These are phyloP conservation scores for Blastobotrys robertii DNA, from an alignment of 805 yeast species.

Conservation along the genomic window DNA sequence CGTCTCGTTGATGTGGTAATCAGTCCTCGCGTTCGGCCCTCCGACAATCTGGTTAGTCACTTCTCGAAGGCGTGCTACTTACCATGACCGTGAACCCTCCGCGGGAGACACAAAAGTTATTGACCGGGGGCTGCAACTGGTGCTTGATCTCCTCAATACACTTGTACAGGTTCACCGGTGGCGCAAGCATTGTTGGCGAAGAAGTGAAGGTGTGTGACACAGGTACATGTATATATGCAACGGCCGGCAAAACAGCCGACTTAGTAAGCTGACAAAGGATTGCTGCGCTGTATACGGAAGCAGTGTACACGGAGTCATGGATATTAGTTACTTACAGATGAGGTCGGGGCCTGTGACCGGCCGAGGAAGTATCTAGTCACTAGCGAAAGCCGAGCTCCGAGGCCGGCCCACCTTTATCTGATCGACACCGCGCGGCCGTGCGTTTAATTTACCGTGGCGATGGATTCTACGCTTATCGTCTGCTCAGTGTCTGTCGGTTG, in stretches of 20 bases:
- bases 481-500: too few relatives aligned
- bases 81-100: conserved; percentile 90
- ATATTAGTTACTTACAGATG: too few relatives aligned
- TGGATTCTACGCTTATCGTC: too few relatives aligned
- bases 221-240: not conserved
- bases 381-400: too few relatives aligned
- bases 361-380: too few relatives aligned
- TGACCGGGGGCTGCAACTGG: conserved; percentile 82
- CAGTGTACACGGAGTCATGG: too few relatives aligned
- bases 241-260: not conserved
- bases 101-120: conserved; percentile 78
- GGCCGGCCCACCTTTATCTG: too few relatives aligned
- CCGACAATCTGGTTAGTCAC: conserved; percentile 56
- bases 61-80: not conserved
- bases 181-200: conserved; percentile 37
- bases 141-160: conserved; percentile 76
- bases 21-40: conserved; percentile 91
- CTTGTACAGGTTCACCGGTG: conserved; percentile 64
- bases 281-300: too few relatives aligned
- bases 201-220: not conserved
- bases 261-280: not conserved
- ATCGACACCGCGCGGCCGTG: too few relatives aligned
- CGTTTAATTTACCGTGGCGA: too few relatives aligned
- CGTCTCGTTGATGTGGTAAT: conserved; percentile 86
- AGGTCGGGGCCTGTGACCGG: too few relatives aligned